These are phyloP conservation scores for Suhomyces chickasaworum DNA, from an alignment of 1,139 yeast species.

Conservation along the genomic window DNA sequence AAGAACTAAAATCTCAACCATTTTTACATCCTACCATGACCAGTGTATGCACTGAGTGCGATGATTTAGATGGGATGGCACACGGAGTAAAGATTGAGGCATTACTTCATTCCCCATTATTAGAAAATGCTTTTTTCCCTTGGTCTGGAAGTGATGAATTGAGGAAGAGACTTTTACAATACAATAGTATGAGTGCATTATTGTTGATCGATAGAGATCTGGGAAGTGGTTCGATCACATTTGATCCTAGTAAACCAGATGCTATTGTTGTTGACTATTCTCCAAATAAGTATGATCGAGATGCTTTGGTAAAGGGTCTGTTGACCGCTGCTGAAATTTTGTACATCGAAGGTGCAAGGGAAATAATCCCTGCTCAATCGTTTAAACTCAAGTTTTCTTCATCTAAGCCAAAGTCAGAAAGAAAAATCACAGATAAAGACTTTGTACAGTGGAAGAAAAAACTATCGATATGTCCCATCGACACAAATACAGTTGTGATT, in stretches of 20 bases:
- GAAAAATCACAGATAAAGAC: slow-evolving; percentile 47
- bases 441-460: slow-evolving; percentile 48
- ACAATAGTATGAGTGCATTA: slow-evolving; percentile 43
- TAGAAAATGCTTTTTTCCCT: slow-evolving; percentile 44
- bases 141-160: slow-evolving; percentile 43
- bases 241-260: slow-evolving; percentile 40
- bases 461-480: slow-evolving; percentile 32
- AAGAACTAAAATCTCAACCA: slow-evolving; percentile 37
- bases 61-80: slow-evolving; percentile 55
- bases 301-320: slow-evolving; percentile 44
- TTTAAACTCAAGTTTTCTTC: slow-evolving; percentile 44
- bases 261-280: slow-evolving; percentile 43
- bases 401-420: slow-evolving; percentile 41
- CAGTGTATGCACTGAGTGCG: slow-evolving; percentile 50
- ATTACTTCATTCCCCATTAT: slow-evolving; percentile 48
- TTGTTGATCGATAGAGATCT: slow-evolving; percentile 54
- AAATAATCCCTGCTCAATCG: slow-evolving; percentile 43
- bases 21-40: slow-evolving; percentile 53
- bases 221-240: slow-evolving; percentile 43
- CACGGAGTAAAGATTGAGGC: slow-evolving; percentile 63
- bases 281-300: slow-evolving; percentile 44
- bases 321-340: slow-evolving; percentile 49
- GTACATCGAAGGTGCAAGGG: slow-evolving; percentile 54
- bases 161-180: slow-evolving; percentile 40
- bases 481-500: slow-evolving; percentile 32